Evolutionary conservation across 2,329 filamentous ascomycete species (phyloP), one percentile per base, ranked within the genome.

Genomic region (Nemania bipapillata): DNA sequence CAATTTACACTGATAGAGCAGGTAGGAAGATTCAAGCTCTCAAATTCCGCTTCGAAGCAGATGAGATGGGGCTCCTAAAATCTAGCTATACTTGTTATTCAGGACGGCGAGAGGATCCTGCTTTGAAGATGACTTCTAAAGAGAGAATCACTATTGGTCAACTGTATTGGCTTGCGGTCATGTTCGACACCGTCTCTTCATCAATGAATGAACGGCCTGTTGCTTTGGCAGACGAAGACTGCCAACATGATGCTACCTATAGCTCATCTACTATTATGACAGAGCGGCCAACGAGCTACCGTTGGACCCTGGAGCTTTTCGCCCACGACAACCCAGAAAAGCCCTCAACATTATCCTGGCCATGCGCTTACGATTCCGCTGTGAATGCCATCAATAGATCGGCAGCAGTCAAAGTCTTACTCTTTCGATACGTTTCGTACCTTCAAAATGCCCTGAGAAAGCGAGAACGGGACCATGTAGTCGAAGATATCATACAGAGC

Each of bases 371-470:
- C 68, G 81, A 85, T n/a, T 80, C 81, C 6, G 86, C 86, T 0
- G 81, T 85, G 2, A 77, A 82, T 24, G 77, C 83, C 1, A 80
- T 89, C 1, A 83, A 83, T 15, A 82, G 85, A 65, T 84, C 86
- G 3, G 85, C 86, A 1, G 86, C 86, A 0, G 84, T 89, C 65
- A 89, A 89, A 74, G 86, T 89, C 1, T 79, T 89, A 1, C 81
- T 89, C 2, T 89, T 86, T 72, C 84, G 87, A 12, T 83, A 86
- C 65, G 81, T 88, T 7, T 84, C 84, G 0, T 84, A 83, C n/a
- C 81, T 89, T 0, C 86, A 89, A 70, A 85, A 83, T 24, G 79
- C 86, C 4, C 69, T 88, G 9, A 80, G 84, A 53, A 79, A 83
- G 63, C 70, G 74, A 30, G 78, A 78, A 20, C 66, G 74, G 56